phyloP scores from a whole-genome alignment of 2,329 filamentous ascomycete genomes.

The Phialemoniopsis sp. region DNA sequence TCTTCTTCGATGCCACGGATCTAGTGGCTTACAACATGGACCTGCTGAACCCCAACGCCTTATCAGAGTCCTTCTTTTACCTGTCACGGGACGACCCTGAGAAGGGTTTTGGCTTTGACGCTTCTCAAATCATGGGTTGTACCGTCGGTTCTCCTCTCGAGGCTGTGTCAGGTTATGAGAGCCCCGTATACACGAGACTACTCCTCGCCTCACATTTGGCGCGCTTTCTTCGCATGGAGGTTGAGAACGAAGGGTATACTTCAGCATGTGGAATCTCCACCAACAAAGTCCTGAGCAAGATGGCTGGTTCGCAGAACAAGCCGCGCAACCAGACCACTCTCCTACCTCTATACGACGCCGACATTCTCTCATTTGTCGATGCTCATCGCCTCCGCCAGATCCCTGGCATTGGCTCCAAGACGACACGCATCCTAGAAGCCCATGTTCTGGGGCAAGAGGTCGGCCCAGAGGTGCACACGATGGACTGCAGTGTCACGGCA shows the following conservation, averaged over 20 bases:
- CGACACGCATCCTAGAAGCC: conserved; percentile 51
- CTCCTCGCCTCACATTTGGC: conserved; percentile 80
- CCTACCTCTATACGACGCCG: conserved; percentile 55
- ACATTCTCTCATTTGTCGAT: conserved; percentile 69
- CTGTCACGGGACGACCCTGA: conserved; percentile 71
- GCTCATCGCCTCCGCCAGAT: conserved; percentile 72
- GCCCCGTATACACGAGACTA: conserved; percentile 53
- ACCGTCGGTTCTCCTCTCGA: conserved; percentile 28
- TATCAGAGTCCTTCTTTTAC: conserved; percentile 73
- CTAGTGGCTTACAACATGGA: conserved; percentile 77
- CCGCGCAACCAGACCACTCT: conserved; percentile 84
- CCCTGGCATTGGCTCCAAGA: conserved; percentile 81
- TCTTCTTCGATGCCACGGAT: conserved; percentile 81
- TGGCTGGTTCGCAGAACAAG: conserved; percentile 81
- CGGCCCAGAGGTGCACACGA: conserved; percentile 26
- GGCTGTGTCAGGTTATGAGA: conserved; percentile 5
- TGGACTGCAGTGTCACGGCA: conserved; percentile 53
- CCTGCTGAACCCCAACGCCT: conserved; percentile 62
- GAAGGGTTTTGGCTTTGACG: conserved; percentile 76
- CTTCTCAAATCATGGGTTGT: conserved; percentile 61
- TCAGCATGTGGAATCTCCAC: conserved; percentile 85
- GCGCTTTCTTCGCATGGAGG: conserved; percentile 62
- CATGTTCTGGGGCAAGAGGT: conserved; percentile 38
- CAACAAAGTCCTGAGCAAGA: conserved; percentile 80
- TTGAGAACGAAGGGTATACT: conserved; percentile 80